Conservation (phyloP, 345 rosid species). For the Salix brachista region DNA sequence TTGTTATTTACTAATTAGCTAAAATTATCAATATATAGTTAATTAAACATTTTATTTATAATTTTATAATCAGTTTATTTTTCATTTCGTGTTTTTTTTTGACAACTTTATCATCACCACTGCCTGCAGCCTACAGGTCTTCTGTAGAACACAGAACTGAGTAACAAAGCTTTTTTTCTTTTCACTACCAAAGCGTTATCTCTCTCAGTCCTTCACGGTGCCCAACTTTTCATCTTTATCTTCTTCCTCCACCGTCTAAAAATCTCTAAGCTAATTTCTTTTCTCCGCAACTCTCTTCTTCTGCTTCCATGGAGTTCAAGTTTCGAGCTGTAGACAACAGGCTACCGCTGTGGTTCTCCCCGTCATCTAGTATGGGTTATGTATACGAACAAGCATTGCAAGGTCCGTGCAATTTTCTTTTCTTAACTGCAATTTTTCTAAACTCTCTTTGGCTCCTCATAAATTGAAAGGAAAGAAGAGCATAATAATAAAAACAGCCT, state of each 20-base stretch:
- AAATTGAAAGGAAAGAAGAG: neutral
- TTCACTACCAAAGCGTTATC: no score
- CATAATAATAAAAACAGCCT: no score
- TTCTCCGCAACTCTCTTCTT: neutral
- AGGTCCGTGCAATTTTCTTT: slow-evolving; percentile 15
- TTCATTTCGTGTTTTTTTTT: no score
- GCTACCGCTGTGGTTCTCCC: slow-evolving; percentile 13
- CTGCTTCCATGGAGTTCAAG: slow-evolving; percentile 40
- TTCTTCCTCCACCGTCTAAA: neutral
- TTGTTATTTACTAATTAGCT: no score
- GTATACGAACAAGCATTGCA: slow-evolving; percentile 23
- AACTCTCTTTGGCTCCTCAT: neutral
- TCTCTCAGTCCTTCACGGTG: neutral
- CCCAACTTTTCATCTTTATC: neutral
- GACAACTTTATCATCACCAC: no score
- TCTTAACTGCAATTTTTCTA: neutral
- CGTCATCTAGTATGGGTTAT: slow-evolving; percentile 9
- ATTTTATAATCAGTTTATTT: no score
- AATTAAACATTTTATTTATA: no score
- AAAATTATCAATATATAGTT: no score
- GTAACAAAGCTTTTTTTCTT: no score
- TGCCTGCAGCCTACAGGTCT: no score
- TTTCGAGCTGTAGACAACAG: slow-evolving; percentile 35
- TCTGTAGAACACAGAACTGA: no score
- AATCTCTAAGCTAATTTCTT: neutral